phyloP scores from a whole-genome alignment of 2,329 filamentous ascomycete species.

The Exophiala bonariae region DNA sequence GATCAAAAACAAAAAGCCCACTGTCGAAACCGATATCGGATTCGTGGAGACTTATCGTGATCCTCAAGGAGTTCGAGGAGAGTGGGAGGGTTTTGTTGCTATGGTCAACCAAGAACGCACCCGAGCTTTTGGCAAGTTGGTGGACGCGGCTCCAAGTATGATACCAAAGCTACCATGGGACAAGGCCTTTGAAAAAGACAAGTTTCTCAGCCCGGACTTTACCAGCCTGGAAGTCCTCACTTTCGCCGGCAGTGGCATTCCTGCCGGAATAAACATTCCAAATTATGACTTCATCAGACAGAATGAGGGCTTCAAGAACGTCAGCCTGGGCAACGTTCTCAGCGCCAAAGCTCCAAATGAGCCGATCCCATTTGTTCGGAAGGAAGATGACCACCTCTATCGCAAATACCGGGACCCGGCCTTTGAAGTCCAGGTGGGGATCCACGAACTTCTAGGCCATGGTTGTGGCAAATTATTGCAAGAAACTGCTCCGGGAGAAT shows the following conservation, averaged over 20 bases:
- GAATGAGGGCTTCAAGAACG: conserved; percentile 67
- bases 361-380: conserved; percentile 84
- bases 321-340: conserved; percentile 87
- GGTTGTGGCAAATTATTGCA: conserved; percentile 92
- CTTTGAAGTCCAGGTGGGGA: conserved; percentile 93
- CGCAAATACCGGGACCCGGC: conserved; percentile 80
- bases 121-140: conserved; percentile 79
- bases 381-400: conserved; percentile 75
- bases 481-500: conserved; percentile 77
- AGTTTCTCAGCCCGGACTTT: conserved; percentile 92
- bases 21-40: conserved; percentile 77
- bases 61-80: conserved; percentile 75
- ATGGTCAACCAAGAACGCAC: conserved; percentile 86
- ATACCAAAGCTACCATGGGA: conserved; percentile 90
- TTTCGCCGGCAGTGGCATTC: conserved; percentile 67
- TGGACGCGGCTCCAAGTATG: conserved; percentile 74
- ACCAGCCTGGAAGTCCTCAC: conserved; percentile 89
- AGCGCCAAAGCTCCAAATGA: conserved; percentile 90
- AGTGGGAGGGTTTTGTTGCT: conserved; percentile 84
- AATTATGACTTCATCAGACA: conserved; percentile 62
- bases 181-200: conserved; percentile 90
- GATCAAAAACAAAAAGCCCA: conserved; percentile 80
- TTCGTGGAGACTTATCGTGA: conserved; percentile 87
- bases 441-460: conserved; percentile 86
- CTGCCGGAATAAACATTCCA: conserved; percentile 58